Evolutionary conservation across 108 stramenopile species (phyloP).

Genomic region (Cyclotella atomus): DNA sequence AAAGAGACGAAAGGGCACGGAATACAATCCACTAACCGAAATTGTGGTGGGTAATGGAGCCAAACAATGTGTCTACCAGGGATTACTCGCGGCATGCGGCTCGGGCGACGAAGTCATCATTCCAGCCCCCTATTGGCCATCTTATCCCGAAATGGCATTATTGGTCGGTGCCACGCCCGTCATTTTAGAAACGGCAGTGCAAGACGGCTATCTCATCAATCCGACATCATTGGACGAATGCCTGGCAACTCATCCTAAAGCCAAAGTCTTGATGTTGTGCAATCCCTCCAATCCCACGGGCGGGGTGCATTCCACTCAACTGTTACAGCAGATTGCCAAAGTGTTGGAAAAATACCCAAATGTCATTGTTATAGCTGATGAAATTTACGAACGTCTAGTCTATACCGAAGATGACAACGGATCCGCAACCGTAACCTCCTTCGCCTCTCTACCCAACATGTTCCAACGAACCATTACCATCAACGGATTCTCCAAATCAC

Average conservation of each 20-base stretch:
- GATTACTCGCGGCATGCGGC: slow-evolving; percentile 85
- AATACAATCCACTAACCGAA: slow-evolving; percentile 82
- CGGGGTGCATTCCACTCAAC: slow-evolving; percentile 73
- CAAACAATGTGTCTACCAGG: slow-evolving; percentile 95
- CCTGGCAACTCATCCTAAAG: slow-evolving; percentile 64
- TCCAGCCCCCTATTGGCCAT: slow-evolving; percentile 97
- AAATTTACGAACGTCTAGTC: slow-evolving; percentile 96
- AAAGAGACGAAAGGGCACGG: slow-evolving; percentile 74
- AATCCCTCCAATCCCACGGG: slow-evolving; percentile 98
- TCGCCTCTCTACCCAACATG: slow-evolving; percentile 86
- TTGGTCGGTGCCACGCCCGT: slow-evolving; percentile 87
- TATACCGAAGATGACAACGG: slow-evolving; percentile 75
- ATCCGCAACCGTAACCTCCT: slow-evolving; percentile 80
- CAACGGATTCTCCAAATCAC: slow-evolving; percentile 96
- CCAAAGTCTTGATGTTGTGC: slow-evolving; percentile 92
- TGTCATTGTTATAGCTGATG: slow-evolving; percentile 90
- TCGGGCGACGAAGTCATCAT: slow-evolving; percentile 91
- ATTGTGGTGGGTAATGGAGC: slow-evolving; percentile 97
- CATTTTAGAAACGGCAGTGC: slow-evolving; percentile 83
- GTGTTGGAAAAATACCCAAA: slow-evolving; percentile 76
- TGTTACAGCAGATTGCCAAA: slow-evolving; percentile 66
- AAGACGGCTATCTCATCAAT: slow-evolving; percentile 85
- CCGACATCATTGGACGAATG: slow-evolving; percentile 68
- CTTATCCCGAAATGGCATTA: slow-evolving; percentile 95
- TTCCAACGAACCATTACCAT: slow-evolving; percentile 87